Evolutionary conservation across 1,284 basidiomycete species (phyloP).

Genomic region (Cystobasidiaceae sp.): DNA sequence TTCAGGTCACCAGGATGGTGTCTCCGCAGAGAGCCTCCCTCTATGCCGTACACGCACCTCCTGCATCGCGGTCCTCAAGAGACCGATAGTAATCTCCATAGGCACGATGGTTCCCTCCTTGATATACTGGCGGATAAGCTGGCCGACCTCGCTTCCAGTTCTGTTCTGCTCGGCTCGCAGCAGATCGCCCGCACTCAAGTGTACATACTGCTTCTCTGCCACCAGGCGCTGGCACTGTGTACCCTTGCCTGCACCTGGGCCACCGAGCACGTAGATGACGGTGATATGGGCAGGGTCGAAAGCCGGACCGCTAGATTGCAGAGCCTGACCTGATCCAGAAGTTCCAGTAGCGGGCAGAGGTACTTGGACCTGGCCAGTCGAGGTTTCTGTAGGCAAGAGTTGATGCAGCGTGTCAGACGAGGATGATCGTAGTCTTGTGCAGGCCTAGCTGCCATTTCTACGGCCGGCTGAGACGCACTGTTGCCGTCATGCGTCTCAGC

Average conservation of each 20-base stretch:
- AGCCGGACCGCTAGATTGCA: slow-evolving; percentile 45
- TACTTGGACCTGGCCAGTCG: slow-evolving; percentile 4
- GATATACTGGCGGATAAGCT: slow-evolving; percentile 83
- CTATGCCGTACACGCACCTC: slow-evolving; percentile 49
- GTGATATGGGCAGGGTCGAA: slow-evolving; percentile 73
- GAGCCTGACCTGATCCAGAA: neutral
- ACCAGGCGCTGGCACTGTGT: slow-evolving; percentile 89
- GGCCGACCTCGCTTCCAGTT: slow-evolving; percentile 75
- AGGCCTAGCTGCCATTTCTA: neutral
- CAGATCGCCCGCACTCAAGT: slow-evolving; percentile 92
- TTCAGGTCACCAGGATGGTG: too few species aligned
- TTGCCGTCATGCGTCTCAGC: too few species aligned
- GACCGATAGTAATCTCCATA: slow-evolving; percentile 92
- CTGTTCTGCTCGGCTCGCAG: slow-evolving; percentile 89
- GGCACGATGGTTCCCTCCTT: slow-evolving; percentile 92
- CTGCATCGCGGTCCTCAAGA: slow-evolving; percentile 88
- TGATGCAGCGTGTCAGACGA: too few species aligned
- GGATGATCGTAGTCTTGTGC: too few species aligned
- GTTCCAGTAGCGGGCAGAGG: neutral
- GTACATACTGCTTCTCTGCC: slow-evolving; percentile 81
- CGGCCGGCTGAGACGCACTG: neutral
- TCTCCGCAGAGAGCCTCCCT: too few species aligned
- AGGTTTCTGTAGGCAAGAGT: neutral
- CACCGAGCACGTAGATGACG: slow-evolving; percentile 93
- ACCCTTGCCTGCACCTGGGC: slow-evolving; percentile 95